Conservation (phyloP, 2,329 filamentous ascomycete genomes). For the Thermoascus crustaceus region DNA sequence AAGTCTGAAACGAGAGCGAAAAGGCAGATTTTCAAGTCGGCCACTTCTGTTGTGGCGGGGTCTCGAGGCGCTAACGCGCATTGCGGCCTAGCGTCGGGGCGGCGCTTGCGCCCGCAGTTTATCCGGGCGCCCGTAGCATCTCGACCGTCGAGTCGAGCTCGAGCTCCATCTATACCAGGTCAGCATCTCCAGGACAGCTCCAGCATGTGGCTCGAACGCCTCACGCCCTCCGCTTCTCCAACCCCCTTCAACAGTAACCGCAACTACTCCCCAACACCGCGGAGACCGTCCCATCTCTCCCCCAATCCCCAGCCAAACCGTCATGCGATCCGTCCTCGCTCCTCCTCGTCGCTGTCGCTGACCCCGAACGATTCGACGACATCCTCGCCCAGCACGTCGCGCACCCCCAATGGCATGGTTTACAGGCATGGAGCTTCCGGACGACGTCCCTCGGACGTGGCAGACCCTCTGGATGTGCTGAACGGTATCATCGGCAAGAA, state of each 20-base stretch:
- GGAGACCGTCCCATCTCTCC: conserved; percentile 59
- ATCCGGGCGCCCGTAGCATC: conserved; percentile 6
- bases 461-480: conserved; percentile 65
- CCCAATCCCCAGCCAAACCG: conserved; percentile 62
- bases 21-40: conserved; percentile 14
- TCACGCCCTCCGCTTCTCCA: conserved; percentile 57
- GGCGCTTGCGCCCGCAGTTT: conserved; percentile 3
- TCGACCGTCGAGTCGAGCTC: conserved; percentile 4
- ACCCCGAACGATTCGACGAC: conserved; percentile 65
- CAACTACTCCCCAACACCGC: conserved; percentile 68
- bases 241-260: conserved; percentile 54
- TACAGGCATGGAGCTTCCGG: conserved; percentile 52
- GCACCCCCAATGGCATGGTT: conserved; percentile 59
- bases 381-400: conserved; percentile 61
- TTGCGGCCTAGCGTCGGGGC: conserved; percentile 17
- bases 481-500: conserved; percentile 48
- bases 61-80: conserved; percentile 18
- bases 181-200: too few relatives aligned
- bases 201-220: conserved; percentile 82
- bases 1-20: conserved; percentile 20
- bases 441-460: conserved; percentile 46
- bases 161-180: not conserved
- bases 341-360: conserved; percentile 66
- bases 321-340: conserved; percentile 59
- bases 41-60: conserved; percentile 27